A percentile compares a stretch with the other conserved stretches of the same genome.
phyloP scores from a whole-genome alignment of 139 green algal genomes.

The Coccomyxa sp. region DNA sequence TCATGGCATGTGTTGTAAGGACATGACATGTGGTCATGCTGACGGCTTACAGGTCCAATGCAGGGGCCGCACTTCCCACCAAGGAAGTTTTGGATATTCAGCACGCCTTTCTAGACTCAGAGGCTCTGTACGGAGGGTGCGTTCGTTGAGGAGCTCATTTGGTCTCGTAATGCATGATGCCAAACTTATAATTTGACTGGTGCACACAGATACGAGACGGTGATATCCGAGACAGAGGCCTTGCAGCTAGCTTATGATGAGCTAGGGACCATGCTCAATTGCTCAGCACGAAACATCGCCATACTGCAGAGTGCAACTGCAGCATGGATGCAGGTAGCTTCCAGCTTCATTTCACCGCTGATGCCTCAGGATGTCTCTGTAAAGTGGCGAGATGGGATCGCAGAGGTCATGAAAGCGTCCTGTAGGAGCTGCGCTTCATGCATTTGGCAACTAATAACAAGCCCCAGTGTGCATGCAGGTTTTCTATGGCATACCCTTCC shows the following conservation, averaged over 20 bases:
- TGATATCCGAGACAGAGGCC: constrained; percentile 1
- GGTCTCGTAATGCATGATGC: not conserved
- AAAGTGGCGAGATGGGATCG: too few species aligned
- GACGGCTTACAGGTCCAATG: too few species aligned
- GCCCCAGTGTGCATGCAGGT: constrained; percentile 28
- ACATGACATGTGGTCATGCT: too few species aligned
- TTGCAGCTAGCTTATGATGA: constrained; percentile 42
- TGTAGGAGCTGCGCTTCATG: too few species aligned
- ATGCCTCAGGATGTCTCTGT: too few species aligned
- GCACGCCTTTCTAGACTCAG: constrained; percentile 23
- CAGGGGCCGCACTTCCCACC: constrained; percentile 30
- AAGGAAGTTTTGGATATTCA: constrained; percentile 29
- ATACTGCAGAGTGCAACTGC: constrained; percentile 42
- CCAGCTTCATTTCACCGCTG: too few species aligned
- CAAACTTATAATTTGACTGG: too few species aligned
- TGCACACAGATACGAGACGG: constrained; percentile 58
- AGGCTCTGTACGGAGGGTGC: constrained; percentile 32
- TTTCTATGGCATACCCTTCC: constrained; percentile 51
- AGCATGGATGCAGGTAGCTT: constrained; percentile 43
- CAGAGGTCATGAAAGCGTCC: too few species aligned
- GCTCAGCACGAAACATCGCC: constrained; percentile 44
- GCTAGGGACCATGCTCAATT: constrained; percentile 53
- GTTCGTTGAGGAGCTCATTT: not conserved
- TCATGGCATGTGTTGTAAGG: too few species aligned
- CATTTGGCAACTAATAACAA: too few species aligned